These are phyloP conservation scores for Microbotryomycetes sp. DNA, from an alignment of 1,284 basidiomycete genomes.

Conservation along the genomic window DNA sequence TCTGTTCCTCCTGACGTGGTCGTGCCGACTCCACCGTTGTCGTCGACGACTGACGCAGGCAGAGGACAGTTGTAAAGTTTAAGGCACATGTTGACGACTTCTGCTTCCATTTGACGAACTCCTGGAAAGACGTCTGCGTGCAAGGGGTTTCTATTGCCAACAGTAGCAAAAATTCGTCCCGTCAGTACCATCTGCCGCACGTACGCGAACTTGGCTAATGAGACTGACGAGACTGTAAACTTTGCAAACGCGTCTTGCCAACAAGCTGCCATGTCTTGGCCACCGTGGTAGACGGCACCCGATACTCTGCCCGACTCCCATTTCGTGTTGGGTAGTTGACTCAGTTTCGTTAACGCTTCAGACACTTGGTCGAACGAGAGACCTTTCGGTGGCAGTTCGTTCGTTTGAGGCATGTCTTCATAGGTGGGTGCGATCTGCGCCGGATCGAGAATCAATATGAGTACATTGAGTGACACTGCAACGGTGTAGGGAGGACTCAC, in stretches of 20 bases:
- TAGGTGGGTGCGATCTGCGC: constrained; percentile 62
- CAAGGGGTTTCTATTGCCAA: constrained; percentile 66
- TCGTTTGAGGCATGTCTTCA: constrained; percentile 55
- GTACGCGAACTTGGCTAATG: constrained; percentile 1
- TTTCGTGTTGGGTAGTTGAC: constrained; percentile 50
- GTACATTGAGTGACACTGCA: constrained; percentile 23
- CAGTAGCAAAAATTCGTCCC: constrained; percentile 35
- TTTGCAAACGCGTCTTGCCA: constrained; percentile 45
- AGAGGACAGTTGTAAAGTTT: constrained; percentile 50
- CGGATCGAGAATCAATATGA: no score
- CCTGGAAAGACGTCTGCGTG: constrained; percentile 95
- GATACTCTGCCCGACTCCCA: constrained; percentile 75
- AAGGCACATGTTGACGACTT: constrained; percentile 90
- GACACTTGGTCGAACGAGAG: constrained; percentile 68
- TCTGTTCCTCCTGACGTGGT: constrained; percentile 96
- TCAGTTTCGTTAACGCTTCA: constrained; percentile 71
- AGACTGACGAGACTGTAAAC: constrained; percentile 47
- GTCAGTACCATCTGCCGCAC: constrained; percentile 37
- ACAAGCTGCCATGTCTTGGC: constrained; percentile 60
- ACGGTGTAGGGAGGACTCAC: constrained; percentile 13
- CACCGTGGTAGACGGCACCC: constrained; percentile 51
- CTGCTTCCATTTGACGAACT: constrained; percentile 94
- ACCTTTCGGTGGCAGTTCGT: constrained; percentile 62
- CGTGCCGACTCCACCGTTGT: constrained; percentile 67
- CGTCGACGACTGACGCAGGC: constrained; percentile 39